Evolutionary conservation across 129 eudicot genomes (phyloP).

Genomic region (Tagetes erecta): DNA sequence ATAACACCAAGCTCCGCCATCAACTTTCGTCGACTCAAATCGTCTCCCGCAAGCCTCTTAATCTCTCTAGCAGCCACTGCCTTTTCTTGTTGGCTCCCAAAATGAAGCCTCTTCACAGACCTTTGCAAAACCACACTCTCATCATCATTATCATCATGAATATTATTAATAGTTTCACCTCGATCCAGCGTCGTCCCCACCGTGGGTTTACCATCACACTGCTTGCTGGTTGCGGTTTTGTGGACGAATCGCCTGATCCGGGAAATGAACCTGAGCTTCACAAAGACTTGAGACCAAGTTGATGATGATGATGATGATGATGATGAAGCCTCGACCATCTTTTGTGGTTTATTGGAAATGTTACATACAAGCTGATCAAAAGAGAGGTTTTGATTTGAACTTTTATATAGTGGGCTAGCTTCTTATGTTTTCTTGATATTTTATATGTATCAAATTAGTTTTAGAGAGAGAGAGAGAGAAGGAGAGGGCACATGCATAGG

Average conservation of each 20-base stretch:
- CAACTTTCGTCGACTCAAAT: constrained; percentile 48
- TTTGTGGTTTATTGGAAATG: constrained; percentile 23
- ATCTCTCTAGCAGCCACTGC: constrained; percentile 65
- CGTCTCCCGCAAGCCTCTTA: constrained; percentile 53
- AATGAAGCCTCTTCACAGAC: constrained; percentile 84
- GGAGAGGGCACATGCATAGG: constrained; percentile 58
- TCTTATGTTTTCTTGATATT: no score
- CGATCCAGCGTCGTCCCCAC: constrained; percentile 12
- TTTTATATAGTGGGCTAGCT: no score
- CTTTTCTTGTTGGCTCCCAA: constrained; percentile 81
- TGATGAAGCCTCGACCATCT: constrained; percentile 49
- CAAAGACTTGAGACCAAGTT: constrained; percentile 42
- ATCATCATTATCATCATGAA: constrained; percentile 14
- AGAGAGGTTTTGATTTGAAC: constrained; percentile 25
- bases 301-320: constrained; percentile 37
- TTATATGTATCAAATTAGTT: constrained; percentile 1
- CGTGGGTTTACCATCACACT: background rate
- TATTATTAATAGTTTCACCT: constrained; percentile 13
- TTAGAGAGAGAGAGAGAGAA: constrained; percentile 28
- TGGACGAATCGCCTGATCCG: constrained; percentile 47
- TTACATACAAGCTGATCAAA: constrained; percentile 30
- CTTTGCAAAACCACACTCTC: constrained; percentile 47
- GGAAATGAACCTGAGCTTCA: constrained; percentile 49
- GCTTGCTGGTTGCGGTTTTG: constrained; percentile 8
- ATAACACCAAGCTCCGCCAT: constrained; percentile 95